phyloP scores from a whole-genome alignment of 2,329 filamentous ascomycete genomes.

The Gaeumannomyces tritici region DNA sequence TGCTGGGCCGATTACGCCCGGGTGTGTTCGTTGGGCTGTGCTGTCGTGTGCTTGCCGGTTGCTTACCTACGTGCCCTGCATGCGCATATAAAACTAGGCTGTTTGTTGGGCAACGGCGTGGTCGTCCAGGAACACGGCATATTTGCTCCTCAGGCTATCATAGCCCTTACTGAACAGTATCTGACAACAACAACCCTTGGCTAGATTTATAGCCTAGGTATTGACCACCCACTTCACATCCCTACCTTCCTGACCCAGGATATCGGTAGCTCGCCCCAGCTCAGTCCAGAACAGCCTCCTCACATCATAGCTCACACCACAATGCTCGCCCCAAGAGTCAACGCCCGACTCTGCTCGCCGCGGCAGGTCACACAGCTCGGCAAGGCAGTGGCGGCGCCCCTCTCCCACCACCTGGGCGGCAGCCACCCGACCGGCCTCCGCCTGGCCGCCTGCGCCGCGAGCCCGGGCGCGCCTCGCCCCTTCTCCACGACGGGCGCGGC shows the following conservation, averaged over 20 bases:
- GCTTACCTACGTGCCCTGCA: not conserved
- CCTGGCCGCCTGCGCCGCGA: not conserved
- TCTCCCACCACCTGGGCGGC: conserved; percentile 9
- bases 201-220: not conserved
- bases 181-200: not conserved
- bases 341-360: conserved; percentile 18
- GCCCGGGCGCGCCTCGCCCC: conserved; percentile 13
- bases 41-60: too few relatives aligned
- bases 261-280: not conserved
- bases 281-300: not conserved
- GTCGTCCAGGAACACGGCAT: not conserved
- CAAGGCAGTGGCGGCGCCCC: conserved; percentile 12
- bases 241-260: not conserved
- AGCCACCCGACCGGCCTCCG: conserved; percentile 8
- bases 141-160: not conserved
- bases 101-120: not conserved
- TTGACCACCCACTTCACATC: not conserved
- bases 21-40: not conserved
- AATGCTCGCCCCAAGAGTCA: conserved; percentile 21
- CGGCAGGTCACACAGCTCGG: conserved; percentile 19
- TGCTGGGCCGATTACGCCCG: not conserved
- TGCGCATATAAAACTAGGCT: not conserved
- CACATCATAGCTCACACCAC: not conserved
- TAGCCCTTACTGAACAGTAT: not conserved
- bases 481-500: conserved; percentile 40